phyloP scores from a whole-genome alignment of 2,329 filamentous ascomycete genomes.

The Ceratocystis cacaofunesta region DNA sequence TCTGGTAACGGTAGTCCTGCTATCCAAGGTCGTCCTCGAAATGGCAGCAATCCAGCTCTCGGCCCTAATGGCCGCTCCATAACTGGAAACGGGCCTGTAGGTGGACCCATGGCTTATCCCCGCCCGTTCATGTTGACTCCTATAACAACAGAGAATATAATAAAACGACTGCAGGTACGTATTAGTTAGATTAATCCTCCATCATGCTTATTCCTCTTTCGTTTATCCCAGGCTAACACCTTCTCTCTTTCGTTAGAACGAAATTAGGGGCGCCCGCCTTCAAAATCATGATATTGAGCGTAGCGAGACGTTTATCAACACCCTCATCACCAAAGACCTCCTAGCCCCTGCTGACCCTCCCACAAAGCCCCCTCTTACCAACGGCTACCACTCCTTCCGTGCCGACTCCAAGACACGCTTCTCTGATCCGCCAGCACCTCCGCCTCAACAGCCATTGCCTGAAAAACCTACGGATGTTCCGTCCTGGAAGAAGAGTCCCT shows the following conservation, averaged over 20 bases:
- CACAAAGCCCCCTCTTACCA: slow-evolving; percentile 29
- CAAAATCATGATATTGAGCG: slow-evolving; percentile 75
- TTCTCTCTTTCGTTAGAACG: slow-evolving; percentile 40
- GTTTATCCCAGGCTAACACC: slow-evolving; percentile 16
- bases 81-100: slow-evolving; percentile 37
- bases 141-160: slow-evolving; percentile 84
- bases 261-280: slow-evolving; percentile 78
- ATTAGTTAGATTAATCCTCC: too few species aligned
- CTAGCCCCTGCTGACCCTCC: slow-evolving; percentile 38
- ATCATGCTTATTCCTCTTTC: neutral
- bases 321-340: slow-evolving; percentile 58
- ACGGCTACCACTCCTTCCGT: slow-evolving; percentile 44
- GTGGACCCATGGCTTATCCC: slow-evolving; percentile 48
- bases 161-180: slow-evolving; percentile 71
- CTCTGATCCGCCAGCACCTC: slow-evolving; percentile 82
- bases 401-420: slow-evolving; percentile 70
- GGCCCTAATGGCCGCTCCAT: slow-evolving; percentile 43
- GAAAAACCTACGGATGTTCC: slow-evolving; percentile 70
- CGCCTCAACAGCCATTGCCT: slow-evolving; percentile 80
- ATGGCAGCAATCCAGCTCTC: slow-evolving; percentile 51
- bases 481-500: slow-evolving; percentile 59
- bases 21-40: slow-evolving; percentile 55
- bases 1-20: slow-evolving; percentile 43
- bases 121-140: slow-evolving; percentile 77
- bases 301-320: slow-evolving; percentile 66